Evolutionary conservation across 108 stramenopile genomes (phyloP).

Genomic region (Cyclotella cryptica): DNA sequence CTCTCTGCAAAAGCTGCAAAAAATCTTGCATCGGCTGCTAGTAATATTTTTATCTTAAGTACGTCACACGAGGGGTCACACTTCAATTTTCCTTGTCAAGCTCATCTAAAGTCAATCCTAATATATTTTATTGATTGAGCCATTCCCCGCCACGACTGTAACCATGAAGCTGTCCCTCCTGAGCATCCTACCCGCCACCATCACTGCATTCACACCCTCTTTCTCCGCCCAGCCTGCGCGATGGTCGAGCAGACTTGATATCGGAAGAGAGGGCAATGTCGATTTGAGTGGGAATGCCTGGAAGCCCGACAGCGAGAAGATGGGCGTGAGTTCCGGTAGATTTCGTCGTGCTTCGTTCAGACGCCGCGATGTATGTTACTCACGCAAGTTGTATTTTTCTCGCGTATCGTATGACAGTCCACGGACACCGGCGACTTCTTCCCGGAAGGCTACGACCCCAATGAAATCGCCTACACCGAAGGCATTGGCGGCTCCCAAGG

Average conservation of each 20-base stretch:
- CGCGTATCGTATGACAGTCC: slow-evolving; percentile 30
- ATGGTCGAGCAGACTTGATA: background rate
- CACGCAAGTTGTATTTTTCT: background rate
- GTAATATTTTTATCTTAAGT: too few relatives aligned
- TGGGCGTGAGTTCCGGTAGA: slow-evolving; percentile 54
- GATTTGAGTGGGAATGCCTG: slow-evolving; percentile 73
- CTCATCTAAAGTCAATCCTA: too few relatives aligned
- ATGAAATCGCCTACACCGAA: slow-evolving; percentile 62
- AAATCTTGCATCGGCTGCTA: too few relatives aligned
- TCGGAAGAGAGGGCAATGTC: slow-evolving; percentile 40
- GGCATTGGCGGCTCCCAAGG: slow-evolving; percentile 80
- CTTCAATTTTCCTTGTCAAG: too few relatives aligned
- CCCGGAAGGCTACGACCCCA: slow-evolving; percentile 81
- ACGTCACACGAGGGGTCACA: too few relatives aligned
- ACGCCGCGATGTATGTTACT: background rate
- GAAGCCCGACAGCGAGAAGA: slow-evolving; percentile 83
- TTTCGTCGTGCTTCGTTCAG: background rate
- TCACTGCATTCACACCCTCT: slow-evolving; percentile 5
- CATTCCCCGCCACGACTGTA: background rate
- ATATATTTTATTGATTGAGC: too few relatives aligned
- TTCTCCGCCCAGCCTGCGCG: background rate
- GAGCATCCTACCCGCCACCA: background rate
- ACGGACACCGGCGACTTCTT: slow-evolving; percentile 87
- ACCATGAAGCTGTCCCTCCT: slow-evolving; percentile 3
- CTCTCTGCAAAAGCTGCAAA: too few relatives aligned